Evolutionary conservation across 768 basidiomycete species (phyloP).

Genomic region (Daedalea quercina): DNA sequence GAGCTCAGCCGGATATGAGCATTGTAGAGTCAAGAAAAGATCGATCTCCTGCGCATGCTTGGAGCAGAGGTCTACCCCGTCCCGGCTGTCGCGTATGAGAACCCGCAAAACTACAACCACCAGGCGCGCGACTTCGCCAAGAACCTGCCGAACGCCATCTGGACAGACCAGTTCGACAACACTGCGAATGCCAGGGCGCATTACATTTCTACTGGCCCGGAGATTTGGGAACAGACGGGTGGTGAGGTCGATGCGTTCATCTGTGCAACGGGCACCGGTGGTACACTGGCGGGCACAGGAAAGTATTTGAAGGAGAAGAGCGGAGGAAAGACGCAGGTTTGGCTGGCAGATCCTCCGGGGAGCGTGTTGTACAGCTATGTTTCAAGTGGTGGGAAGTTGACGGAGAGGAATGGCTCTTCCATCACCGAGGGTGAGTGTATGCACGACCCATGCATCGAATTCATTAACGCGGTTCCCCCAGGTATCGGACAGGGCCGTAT

Average conservation of each 20-base stretch:
- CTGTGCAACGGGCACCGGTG: conserved; percentile 93
- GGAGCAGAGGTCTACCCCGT: conserved; percentile 97
- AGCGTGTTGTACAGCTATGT: conserved; percentile 85
- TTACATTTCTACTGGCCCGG: conserved; percentile 88
- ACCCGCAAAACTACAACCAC: conserved; percentile 96
- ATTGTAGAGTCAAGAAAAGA: conserved; percentile 90
- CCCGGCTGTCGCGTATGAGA: conserved; percentile 92
- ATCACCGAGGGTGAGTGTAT: conserved; percentile 75
- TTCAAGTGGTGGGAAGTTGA: conserved; percentile 68
- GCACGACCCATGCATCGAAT: not conserved
- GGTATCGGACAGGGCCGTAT: conserved; percentile 97
- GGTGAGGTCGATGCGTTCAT: conserved; percentile 86
- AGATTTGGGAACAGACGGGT: conserved; percentile 88
- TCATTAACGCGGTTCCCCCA: conserved; percentile 21
- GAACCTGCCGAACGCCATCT: conserved; percentile 71
- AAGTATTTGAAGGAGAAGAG: conserved; percentile 81
- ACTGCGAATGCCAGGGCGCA: conserved; percentile 85
- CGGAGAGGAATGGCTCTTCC: conserved; percentile 76
- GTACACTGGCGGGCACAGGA: conserved; percentile 88
- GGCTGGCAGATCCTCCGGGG: conserved; percentile 96
- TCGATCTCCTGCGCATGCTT: conserved; percentile 93
- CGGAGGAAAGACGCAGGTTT: conserved; percentile 71
- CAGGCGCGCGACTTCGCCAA: conserved; percentile 88
- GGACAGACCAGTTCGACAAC: conserved; percentile 99
- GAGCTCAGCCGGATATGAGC: not conserved